Percentiles rank a stretch among this genome's conserved stretches.
Conservation (phyloP, 2,329 filamentous ascomycete genomes). For the Stagonosporopsis chrysanthemi region DNA sequence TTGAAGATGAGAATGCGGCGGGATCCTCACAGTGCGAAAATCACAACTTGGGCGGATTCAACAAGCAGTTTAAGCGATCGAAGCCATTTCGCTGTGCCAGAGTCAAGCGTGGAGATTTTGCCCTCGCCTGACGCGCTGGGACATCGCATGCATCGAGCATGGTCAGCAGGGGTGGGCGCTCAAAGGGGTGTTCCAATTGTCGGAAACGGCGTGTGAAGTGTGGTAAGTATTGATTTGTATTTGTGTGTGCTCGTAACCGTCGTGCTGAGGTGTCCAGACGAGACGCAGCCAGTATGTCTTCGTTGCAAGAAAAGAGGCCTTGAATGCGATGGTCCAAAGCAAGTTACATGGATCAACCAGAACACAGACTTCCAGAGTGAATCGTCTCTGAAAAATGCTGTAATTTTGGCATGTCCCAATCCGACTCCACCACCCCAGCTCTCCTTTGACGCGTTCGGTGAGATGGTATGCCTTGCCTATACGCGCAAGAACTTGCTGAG, state of each 20-base stretch:
- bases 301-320: conserved; percentile 37
- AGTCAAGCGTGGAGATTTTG: not conserved
- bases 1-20: not conserved
- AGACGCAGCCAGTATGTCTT: conserved; percentile 34
- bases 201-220: conserved; percentile 39
- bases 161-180: conserved; percentile 41
- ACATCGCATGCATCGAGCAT: conserved; percentile 23
- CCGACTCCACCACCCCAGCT: conserved; percentile 18
- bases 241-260: not conserved
- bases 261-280: conserved; percentile 25
- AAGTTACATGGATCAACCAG: conserved; percentile 34
- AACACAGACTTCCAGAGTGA: conserved; percentile 5
- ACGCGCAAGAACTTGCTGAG: conserved; percentile 36
- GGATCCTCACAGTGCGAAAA: not conserved
- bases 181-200: conserved; percentile 38
- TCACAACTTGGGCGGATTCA: not conserved
- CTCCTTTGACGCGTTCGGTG: conserved; percentile 32
- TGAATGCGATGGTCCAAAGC: conserved; percentile 36
- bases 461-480: conserved; percentile 38
- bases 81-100: not conserved
- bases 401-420: not conserved
- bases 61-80: not conserved
- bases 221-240: conserved; percentile 24
- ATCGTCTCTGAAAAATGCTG: not conserved
- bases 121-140: not conserved